A percentile compares a stretch with the other conserved stretches of the same genome.
Evolutionary conservation across 352 stramenopile species (phyloP).

Genomic region (Phytophthora pluvialis): DNA sequence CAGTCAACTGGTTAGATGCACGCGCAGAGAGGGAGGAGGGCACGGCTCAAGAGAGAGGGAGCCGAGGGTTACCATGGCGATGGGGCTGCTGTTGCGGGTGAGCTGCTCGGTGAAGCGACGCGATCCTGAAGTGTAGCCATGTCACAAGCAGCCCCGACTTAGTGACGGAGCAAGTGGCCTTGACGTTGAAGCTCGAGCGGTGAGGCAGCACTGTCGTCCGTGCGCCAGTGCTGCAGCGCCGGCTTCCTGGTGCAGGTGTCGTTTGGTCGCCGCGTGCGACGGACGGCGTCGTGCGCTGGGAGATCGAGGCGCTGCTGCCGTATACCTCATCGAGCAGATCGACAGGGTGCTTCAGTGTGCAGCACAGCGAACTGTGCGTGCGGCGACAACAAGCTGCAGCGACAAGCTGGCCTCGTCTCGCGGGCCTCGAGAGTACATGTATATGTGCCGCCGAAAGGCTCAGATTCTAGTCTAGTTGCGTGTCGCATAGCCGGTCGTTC

Average conservation of each 20-base stretch:
- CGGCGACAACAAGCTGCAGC: no score
- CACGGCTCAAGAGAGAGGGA: no score
- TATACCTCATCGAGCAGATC: no score
- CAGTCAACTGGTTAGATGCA: background rate
- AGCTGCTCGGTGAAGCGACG: constrained; percentile 24
- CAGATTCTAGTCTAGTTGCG: constrained; percentile 12
- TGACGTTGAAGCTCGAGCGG: constrained; percentile 18
- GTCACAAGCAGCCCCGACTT: constrained; percentile 15
- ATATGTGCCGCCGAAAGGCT: constrained; percentile 5
- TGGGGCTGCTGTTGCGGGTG: background rate
- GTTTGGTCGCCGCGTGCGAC: constrained; percentile 23
- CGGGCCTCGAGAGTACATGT: background rate
- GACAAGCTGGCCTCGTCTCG: background rate
- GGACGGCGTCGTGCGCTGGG: constrained; percentile 16
- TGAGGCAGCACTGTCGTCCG: constrained; percentile 19
- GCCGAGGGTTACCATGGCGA: constrained; percentile 18
- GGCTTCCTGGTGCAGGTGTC: constrained; percentile 24
- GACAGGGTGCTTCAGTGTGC: no score
- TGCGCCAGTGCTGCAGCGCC: constrained; percentile 6
- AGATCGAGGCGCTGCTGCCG: constrained; percentile 3
- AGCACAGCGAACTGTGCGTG: no score
- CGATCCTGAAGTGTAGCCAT: constrained; percentile 28
- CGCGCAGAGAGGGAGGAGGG: background rate
- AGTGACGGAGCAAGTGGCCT: constrained; percentile 27
- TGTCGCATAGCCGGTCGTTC: constrained; percentile 21